Percentiles rank a stretch among this genome's conserved stretches.
Evolutionary conservation across 1,139 yeast genomes (phyloP).

Genomic region (Debaryomyces sp.): DNA sequence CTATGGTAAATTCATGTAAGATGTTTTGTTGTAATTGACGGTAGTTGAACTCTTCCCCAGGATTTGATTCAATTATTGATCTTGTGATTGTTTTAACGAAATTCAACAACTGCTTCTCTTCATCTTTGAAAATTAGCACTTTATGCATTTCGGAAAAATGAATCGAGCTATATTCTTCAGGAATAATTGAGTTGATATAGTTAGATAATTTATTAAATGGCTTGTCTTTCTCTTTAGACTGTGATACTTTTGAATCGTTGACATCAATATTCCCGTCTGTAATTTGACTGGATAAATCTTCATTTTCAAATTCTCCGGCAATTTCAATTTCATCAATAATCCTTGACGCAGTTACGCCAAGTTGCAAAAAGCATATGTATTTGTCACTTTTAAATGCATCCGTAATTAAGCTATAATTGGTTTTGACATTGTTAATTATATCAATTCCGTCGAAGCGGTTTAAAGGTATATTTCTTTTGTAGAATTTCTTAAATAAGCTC

Average conservation of each 20-base stretch:
- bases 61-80: slow-evolving; percentile 8
- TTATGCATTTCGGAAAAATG: slow-evolving; percentile 14
- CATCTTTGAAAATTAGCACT: slow-evolving; percentile 12
- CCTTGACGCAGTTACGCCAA: slow-evolving; percentile 6
- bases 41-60: slow-evolving; percentile 8
- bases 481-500: slow-evolving; percentile 14
- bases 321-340: background rate
- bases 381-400: background rate
- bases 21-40: slow-evolving; percentile 11
- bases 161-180: slow-evolving; percentile 11
- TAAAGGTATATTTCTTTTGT: slow-evolving; percentile 1
- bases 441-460: slow-evolving; percentile 4
- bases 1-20: slow-evolving; percentile 14
- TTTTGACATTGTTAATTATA: slow-evolving; percentile 6
- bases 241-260: background rate
- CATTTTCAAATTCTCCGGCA: background rate
- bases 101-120: slow-evolving; percentile 13
- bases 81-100: slow-evolving; percentile 12
- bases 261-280: background rate
- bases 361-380: background rate
- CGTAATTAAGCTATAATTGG: background rate
- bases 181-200: slow-evolving; percentile 13
- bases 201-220: slow-evolving; percentile 9
- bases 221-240: slow-evolving; percentile 1
- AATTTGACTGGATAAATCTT: background rate